Base-by-base conservation (phyloP, 225 moss, liverwort and hornwort genomes). In the Pseudisothecium myosuroides region DNA sequence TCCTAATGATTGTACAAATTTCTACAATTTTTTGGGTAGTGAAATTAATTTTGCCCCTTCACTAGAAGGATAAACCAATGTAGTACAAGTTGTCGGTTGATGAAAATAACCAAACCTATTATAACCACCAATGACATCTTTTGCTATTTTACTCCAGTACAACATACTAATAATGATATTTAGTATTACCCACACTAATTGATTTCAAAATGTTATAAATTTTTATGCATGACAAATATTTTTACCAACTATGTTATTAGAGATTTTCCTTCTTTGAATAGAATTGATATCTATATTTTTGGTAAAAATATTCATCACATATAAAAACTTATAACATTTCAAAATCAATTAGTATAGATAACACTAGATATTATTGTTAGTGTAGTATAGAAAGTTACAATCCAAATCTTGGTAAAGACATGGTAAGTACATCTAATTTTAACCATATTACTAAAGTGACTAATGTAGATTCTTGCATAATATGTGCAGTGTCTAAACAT, bases 81-180 rank as follows among this genome's bases (percentile, higher is more conserved):
- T 45, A 45, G 4, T 10, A 17, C 4, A 73, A 24, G 11, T 2
- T 45, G 0, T 26, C 1, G 3, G 14, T 71, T n/a, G 37, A n/a
- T 22, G n/a, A 68, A 68, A n/a, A 22, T 67, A 67, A 68, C 11
- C 4, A 6, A 68, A 39, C 39, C 8, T 69, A 69, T 69, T 17
- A 3, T 72, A 1, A 72, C 41, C 9, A 71, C 41, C 26, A 15
- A 43, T 15, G 15, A 41, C 27, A 71, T 71, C 9, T 15, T 9
- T 41, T 71, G 5, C 43, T 43, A 72, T 43, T 41, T 27, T 43
- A 16, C 3, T 43, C 43, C 43, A 43, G 10, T 28, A 43, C 9
- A 72, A 27, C 3, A 27, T 3, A 71, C 15, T 43, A 71, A 41
- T 43, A 43, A 41, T 71, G 2, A 43, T 71, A 26, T 43, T 27